Base-by-base conservation (phyloP, 495 filamentous ascomycete species). In the Aspergillus steynii region DNA sequence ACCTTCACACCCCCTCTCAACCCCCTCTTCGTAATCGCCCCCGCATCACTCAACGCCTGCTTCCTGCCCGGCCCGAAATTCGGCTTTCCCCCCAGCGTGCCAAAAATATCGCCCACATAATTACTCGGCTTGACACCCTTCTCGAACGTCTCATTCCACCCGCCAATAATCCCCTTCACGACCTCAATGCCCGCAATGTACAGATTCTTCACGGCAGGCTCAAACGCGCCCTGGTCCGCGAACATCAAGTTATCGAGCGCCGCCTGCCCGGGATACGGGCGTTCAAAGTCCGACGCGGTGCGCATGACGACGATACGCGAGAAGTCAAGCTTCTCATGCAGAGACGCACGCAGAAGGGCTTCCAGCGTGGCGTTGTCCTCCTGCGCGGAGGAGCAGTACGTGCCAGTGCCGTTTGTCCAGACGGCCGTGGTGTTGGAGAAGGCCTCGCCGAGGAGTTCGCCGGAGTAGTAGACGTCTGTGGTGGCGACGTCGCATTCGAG, bases 341-440 rank as follows among this genome's bases (percentile, higher is more conserved):
- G 62, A 0, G 85, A 79, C 3, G 78, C 79, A n/a, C 90, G 84
- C 29, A 91, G 66, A 29, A 93, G 72, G 29, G 83, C 87, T 65
- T 89, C 87, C 15, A 91, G 82, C 0, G 82, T 86, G 4, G 87
- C 89, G 65, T 88, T 91, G 67, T 93, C 90, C 68, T 92, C 90
- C 67, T 92, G 90, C 12, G 87, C 87, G 4, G 82, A 86, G 61
- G 83, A 80, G 76, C 88, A 92, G 73, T 92, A 92, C 3, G 78
- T 68, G 5, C 86, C 87, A 0, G 80, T 82, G 20, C 88, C 88
- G 64, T 90, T 90, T 0, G 90, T 92, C 71, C 85, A 81, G 14
- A 89, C 61, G 12, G 64, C 74, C 31, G 88, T 89, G 28, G 80
- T 86, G 61, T 89, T 89, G 60, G 83, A 84, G 64, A 91, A 90